These are phyloP conservation scores for Paramecium sexaurelia DNA, from an alignment of 73 alveolate genomes.

Conservation along the genomic window DNA sequence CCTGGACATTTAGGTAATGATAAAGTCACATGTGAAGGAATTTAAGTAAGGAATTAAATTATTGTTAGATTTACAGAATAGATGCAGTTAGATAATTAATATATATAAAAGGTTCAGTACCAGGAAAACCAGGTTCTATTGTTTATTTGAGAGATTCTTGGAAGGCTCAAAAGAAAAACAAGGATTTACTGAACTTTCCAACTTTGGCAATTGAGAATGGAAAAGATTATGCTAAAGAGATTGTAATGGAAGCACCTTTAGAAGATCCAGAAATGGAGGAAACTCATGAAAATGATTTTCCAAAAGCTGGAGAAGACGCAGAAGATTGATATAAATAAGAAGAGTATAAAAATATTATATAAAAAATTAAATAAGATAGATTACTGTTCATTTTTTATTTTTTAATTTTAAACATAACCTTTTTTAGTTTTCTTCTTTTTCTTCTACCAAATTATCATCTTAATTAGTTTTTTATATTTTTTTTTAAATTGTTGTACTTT, in stretches of 20 bases:
- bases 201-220: conserved; percentile 67
- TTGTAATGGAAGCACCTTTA: conserved; percentile 68
- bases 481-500: neutral
- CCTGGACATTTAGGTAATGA: conserved; percentile 88
- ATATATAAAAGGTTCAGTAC: conserved; percentile 84
- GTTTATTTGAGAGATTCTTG: conserved; percentile 77
- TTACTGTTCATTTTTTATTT: neutral
- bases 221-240: conserved; percentile 64
- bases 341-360: neutral
- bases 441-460: neutral
- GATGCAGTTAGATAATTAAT: conserved; percentile 81
- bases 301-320: conserved; percentile 55
- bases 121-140: conserved; percentile 83
- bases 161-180: conserved; percentile 70
- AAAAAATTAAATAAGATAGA: neutral
- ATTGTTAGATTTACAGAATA: conserved; percentile 70
- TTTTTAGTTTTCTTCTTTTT: neutral
- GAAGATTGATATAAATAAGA: neutral
- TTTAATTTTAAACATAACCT: neutral
- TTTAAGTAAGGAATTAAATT: conserved; percentile 8
- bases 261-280: conserved; percentile 70
- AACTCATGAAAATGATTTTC: conserved; percentile 71
- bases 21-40: conserved; percentile 54
- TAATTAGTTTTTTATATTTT: neutral
- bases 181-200: conserved; percentile 73